phyloP scores from a whole-genome alignment of 2,329 filamentous ascomycete genomes.

The Plenodomus lindquistii region DNA sequence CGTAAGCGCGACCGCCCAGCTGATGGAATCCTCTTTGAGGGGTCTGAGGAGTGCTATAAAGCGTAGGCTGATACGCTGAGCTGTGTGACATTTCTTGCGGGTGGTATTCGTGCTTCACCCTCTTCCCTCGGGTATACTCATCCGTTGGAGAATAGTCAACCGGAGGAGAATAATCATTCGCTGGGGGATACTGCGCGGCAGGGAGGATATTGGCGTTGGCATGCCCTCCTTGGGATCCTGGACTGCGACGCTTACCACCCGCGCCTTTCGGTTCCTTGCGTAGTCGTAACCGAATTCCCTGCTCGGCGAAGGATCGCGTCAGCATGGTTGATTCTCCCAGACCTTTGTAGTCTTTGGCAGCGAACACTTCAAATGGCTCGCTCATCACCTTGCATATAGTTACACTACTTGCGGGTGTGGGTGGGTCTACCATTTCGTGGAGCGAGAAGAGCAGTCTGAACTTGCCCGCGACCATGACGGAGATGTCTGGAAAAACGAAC shows the following conservation, averaged over 20 bases:
- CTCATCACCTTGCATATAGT: conserved; percentile 60
- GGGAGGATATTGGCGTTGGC: not conserved
- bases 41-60: too few species aligned
- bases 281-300: conserved; percentile 80
- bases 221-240: not conserved
- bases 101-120: too few species aligned
- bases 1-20: too few species aligned
- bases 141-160: too few species aligned
- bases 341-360: conserved; percentile 73
- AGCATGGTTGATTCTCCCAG: conserved; percentile 81
- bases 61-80: too few species aligned
- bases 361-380: conserved; percentile 66
- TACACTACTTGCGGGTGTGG: conserved; percentile 47
- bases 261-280: conserved; percentile 73
- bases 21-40: too few species aligned
- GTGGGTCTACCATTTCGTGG: conserved; percentile 54
- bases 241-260: not conserved
- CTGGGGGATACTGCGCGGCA: not conserved
- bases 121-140: too few species aligned
- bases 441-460: conserved; percentile 77
- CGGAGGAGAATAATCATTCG: too few species aligned
- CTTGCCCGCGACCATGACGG: conserved; percentile 72
- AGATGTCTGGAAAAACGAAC: conserved; percentile 90
- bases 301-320: conserved; percentile 81
- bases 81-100: too few species aligned